Base-by-base conservation (phyloP, 371 early-diverging fungal species). In the Mortierella sp. region DNA sequence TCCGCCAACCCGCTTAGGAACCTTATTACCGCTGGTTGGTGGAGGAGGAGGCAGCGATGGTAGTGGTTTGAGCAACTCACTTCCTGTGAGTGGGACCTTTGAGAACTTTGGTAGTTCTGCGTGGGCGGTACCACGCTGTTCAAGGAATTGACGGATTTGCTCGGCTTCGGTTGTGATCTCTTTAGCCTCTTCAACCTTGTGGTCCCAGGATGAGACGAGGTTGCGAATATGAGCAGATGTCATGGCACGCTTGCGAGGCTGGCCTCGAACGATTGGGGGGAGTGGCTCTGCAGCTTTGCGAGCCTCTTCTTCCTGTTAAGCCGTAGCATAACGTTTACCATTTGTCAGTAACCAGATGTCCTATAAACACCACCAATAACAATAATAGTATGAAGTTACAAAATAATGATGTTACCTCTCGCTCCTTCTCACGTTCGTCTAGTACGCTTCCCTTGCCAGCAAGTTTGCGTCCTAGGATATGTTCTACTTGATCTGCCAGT, bases 391-490 rank as follows among this genome's bases (percentile, higher is more conserved):
- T 16, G 3, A 51, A n/a, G 18, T 26, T n/a, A 47, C 52, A 14
- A 51, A 20, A 52, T 0, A 30, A 30, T 45, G 43, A 45, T 5
- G 0, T 52, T 80, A 75, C 80, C 80, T 79, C 80, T n/a, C 75
- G 80, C 45, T 71, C 72, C 18, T 75, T 43, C 55, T 81, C 76
- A n/a, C 72, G 76, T 20, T 81, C 83, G 45, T 81, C 83, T 1
- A 81, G 83, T 47, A 73, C 70, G 60, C 52, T 66, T 40, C 83
- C 83, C 64, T 81, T 81, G 76, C 83, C 83, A 47, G 83, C 83
- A 62, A 81, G 72, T 64, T 81, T 81, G 40, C 83, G 83, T 58
- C 83, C 76, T 52, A 81, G 43, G 57, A 81, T 81, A 63, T 70
- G 40, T 32, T 76, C 83, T 10, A 81, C 83, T 49, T 75, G 68